Conservation (phyloP, 2,329 filamentous ascomycete species). For the Fusarium illudens region DNA sequence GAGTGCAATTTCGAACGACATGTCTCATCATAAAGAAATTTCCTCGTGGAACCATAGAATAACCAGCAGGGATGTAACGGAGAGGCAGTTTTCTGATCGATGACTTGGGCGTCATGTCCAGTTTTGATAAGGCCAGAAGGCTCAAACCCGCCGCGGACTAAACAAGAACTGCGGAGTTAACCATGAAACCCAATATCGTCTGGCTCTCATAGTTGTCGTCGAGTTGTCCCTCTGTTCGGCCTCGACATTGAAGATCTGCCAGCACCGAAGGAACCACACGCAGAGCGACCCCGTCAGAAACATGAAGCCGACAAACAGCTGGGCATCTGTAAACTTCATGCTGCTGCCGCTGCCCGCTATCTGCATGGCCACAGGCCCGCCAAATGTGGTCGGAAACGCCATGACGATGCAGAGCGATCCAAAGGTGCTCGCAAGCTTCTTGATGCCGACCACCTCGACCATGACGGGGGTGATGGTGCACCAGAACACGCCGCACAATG, state of each 20-base stretch:
- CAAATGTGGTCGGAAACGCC: neutral
- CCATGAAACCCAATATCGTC: neutral
- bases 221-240: neutral
- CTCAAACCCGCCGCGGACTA: neutral
- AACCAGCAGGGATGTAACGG: no score
- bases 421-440: neutral
- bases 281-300: neutral
- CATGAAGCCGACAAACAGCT: neutral
- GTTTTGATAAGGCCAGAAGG: no score
- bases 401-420: neutral
- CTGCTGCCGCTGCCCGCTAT: neutral
- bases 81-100: no score
- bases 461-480: neutral
- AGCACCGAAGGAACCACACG: neutral
- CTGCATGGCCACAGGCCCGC: neutral
- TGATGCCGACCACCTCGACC: neutral
- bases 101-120: no score
- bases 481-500: neutral
- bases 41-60: no score
- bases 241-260: neutral
- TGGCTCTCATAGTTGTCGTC: neutral
- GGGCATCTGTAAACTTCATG: neutral
- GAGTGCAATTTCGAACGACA: no score
- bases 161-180: neutral
- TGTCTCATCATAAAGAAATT: no score